These are phyloP conservation scores for Fusarium papillatum DNA, from an alignment of 2,329 filamentous ascomycete genomes.

Conservation along the genomic window DNA sequence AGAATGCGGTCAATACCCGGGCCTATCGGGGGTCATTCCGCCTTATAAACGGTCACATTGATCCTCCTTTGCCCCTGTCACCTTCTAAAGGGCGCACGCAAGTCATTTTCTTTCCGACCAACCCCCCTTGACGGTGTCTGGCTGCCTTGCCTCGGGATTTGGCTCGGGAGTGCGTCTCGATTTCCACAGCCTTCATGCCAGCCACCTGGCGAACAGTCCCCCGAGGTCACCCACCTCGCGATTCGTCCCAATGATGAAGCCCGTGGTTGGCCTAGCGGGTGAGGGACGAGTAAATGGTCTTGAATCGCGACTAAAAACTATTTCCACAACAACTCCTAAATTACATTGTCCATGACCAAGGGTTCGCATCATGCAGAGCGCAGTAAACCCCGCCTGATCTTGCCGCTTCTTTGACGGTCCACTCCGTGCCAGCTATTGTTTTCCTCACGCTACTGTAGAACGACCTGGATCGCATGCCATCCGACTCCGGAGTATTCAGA, in stretches of 20 bases:
- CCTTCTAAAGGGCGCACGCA: background rate
- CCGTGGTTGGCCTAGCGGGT: background rate
- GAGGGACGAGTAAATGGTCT: background rate
- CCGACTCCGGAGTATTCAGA: background rate
- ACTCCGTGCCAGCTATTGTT: slow-evolving; percentile 3
- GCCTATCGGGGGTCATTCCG: background rate
- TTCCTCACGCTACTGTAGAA: slow-evolving; percentile 13
- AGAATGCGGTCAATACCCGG: background rate
- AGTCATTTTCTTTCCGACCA: background rate
- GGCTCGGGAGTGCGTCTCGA: background rate
- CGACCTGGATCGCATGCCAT: background rate
- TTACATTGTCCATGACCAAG: slow-evolving; percentile 17
- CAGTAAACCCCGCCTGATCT: slow-evolving; percentile 11
- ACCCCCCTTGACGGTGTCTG: background rate
- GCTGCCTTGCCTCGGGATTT: background rate
- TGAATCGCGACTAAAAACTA: background rate
- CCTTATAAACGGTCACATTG: background rate
- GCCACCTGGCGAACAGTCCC: background rate
- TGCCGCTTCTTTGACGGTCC: background rate
- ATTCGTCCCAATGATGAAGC: background rate
- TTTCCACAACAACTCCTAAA: background rate
- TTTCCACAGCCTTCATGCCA: background rate
- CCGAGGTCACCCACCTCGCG: background rate
- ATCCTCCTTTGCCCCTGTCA: background rate
- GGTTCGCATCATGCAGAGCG: slow-evolving; percentile 8